Percentiles rank a stretch among this genome's conserved stretches.
Conservation (phyloP, 2,329 filamentous ascomycete genomes). For the Emydomyces testavorans region DNA sequence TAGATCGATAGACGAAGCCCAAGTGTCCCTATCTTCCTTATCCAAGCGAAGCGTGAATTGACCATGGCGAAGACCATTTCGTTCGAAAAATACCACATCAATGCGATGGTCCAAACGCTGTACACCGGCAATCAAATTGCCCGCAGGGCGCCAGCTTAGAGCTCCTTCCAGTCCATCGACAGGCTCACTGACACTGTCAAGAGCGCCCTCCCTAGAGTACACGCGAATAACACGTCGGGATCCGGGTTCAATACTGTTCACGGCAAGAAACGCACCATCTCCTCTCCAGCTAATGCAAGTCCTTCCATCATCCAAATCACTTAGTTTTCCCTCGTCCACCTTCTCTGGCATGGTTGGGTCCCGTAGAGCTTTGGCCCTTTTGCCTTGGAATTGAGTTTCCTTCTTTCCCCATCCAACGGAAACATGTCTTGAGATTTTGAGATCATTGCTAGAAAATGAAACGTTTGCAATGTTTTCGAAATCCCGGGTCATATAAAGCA, state of each 20-base stretch:
- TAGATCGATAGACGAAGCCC: conserved; percentile 51
- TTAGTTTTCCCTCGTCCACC: conserved; percentile 71
- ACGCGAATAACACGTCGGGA: conserved; percentile 72
- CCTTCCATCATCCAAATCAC: conserved; percentile 57
- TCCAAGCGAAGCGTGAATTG: conserved; percentile 70
- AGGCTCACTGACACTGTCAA: conserved; percentile 90
- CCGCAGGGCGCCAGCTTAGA: conserved; percentile 81
- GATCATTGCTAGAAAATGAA: conserved; percentile 59
- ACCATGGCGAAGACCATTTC: conserved; percentile 93
- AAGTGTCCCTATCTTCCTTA: conserved; percentile 45
- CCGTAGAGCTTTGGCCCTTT: conserved; percentile 69
- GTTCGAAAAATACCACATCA: conserved; percentile 88
- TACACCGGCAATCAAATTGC: conserved; percentile 80
- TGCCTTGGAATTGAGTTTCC: conserved; percentile 94
- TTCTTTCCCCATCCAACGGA: conserved; percentile 97
- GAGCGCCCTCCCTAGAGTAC: conserved; percentile 75
- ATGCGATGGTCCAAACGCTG: conserved; percentile 58
- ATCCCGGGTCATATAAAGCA: conserved; percentile 83
- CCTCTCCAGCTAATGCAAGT: conserved; percentile 83
- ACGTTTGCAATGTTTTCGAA: conserved; percentile 77
- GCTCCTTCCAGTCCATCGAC: conserved; percentile 81
- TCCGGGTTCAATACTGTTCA: conserved; percentile 63
- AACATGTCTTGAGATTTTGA: conserved; percentile 82
- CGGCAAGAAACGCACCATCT: conserved; percentile 79
- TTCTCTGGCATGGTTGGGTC: conserved; percentile 93